Evolutionary conservation across 139 green algal species (phyloP).

Genomic region (Pleodorina starrii): DNA sequence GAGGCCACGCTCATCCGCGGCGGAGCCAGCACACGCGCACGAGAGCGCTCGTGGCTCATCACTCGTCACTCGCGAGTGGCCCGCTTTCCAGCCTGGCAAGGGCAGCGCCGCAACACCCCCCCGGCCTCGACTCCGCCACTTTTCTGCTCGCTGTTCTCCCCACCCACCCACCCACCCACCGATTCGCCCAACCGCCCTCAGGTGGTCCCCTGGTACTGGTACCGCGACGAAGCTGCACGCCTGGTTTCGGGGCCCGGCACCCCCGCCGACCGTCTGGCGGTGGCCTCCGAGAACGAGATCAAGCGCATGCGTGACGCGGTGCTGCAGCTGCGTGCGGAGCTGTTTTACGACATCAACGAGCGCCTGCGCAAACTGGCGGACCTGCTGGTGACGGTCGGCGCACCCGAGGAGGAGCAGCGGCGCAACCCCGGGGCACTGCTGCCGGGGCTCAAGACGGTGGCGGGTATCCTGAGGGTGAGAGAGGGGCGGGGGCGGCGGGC

Average conservation of each 20-base stretch:
- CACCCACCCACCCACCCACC: too few relatives aligned
- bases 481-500: too few relatives aligned
- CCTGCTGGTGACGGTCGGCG: slow-evolving; percentile 4
- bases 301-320: slow-evolving; percentile 50
- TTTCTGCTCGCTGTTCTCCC: too few relatives aligned
- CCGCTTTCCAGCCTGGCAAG: too few relatives aligned
- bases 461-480: slow-evolving; percentile 31
- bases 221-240: slow-evolving; percentile 57
- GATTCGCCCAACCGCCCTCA: slow-evolving; percentile 23
- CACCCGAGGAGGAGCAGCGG: slow-evolving; percentile 19
- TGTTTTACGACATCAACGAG: slow-evolving; percentile 59
- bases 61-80: too few relatives aligned
- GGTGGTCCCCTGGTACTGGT: slow-evolving; percentile 65
- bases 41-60: too few relatives aligned
- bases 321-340: slow-evolving; percentile 51
- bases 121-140: too few relatives aligned
- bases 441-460: slow-evolving; percentile 18
- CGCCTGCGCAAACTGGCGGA: slow-evolving; percentile 15
- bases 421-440: neutral
- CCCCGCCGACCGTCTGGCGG: slow-evolving; percentile 11
- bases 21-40: too few relatives aligned
- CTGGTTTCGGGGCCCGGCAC: slow-evolving; percentile 40
- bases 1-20: too few relatives aligned
- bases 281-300: slow-evolving; percentile 54
- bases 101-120: too few relatives aligned